Percentiles rank a stretch among this genome's conserved stretches.
Conservation (phyloP, 305 asterid species). For the Ilex paraguariensis region DNA sequence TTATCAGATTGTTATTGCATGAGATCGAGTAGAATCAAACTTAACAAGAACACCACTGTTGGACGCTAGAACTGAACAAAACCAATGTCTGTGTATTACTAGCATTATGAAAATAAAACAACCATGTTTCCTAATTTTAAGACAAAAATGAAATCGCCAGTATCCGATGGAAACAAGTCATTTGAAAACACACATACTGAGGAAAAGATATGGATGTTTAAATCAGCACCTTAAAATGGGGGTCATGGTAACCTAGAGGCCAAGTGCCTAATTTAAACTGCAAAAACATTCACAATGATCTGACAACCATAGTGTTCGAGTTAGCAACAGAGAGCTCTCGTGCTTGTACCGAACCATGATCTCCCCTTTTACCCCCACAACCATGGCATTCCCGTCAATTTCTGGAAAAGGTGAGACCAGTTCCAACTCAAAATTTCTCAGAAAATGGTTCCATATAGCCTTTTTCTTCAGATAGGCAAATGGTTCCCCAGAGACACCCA, state of each 20-base stretch:
- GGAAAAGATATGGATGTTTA: too few species aligned
- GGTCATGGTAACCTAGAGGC: not conserved
- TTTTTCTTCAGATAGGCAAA: slow-evolving; percentile 89
- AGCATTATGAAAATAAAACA: too few species aligned
- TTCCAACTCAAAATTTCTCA: slow-evolving; percentile 64
- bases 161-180: too few species aligned
- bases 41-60: too few species aligned
- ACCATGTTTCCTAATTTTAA: too few species aligned
- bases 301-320: not conserved
- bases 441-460: slow-evolving; percentile 87
- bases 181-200: too few species aligned
- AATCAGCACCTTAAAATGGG: too few species aligned
- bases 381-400: slow-evolving; percentile 97
- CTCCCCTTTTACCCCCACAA: slow-evolving; percentile 88
- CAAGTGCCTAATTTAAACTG: not conserved
- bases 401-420: slow-evolving; percentile 90
- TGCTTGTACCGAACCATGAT: slow-evolving; percentile 93
- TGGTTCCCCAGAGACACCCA: slow-evolving; percentile 88
- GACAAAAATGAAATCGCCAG: too few species aligned
- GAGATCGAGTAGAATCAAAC: too few species aligned
- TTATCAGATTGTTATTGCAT: too few species aligned
- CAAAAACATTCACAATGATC: not conserved
- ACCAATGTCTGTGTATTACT: too few species aligned
- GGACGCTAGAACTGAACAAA: too few species aligned
- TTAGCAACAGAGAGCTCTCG: slow-evolving; percentile 36